Base-by-base conservation (phyloP, 2,329 filamentous ascomycete species). In the Nigrospora oryzae region DNA sequence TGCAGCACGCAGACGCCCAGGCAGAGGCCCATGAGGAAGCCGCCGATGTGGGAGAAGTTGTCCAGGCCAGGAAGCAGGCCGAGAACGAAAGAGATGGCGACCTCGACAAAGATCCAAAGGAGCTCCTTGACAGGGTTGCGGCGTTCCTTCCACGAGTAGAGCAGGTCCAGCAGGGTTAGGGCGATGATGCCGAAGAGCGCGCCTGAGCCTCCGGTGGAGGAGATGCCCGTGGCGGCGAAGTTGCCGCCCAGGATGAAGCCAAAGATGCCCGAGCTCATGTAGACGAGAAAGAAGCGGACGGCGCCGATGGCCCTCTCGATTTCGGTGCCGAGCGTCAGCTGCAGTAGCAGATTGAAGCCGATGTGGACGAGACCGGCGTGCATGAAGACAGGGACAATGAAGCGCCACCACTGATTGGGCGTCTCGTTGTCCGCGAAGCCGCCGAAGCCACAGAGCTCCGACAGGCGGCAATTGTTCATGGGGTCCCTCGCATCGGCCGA, bases 11-110 rank as follows among this genome's bases (percentile, higher is more conserved):
- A 94, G 42, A 97, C 74, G 12, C 93, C 93, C 1, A 96, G 77
- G 0, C 84, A 84, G 7, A 98, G 68, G 1, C 93, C 93, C 81
- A 95, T 95, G 42, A 95, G 67, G 63, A 97, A 96, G 2, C 93
- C 93, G 44, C 93, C 93, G 50, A 98, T 96, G 55, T 98, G 93
- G 14, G 88, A 87, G 64, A 97, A 98, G 65, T 98, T 98, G 71
- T 98, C 93, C 39, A 98, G 68, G 10, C 90, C 91, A 0, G 93
- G 93, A 1, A 98, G 75, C 4, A 98, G 75, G 32, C 93, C 93
- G 3, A 98, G 77, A 14, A 93, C 89, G 60, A 98, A 96, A 0
- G 89, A 89, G 52, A 98, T 89, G 52, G 83, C 70, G 49, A 97
- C 80, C 57, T 96, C 90, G 45, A 96, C 67, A 39, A 90, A 50